Evolutionary conservation across 352 stramenopile genomes (phyloP), one percentile per base, ranked within the genome.

Genomic region (Pilasporangium apinafurcum): DNA sequence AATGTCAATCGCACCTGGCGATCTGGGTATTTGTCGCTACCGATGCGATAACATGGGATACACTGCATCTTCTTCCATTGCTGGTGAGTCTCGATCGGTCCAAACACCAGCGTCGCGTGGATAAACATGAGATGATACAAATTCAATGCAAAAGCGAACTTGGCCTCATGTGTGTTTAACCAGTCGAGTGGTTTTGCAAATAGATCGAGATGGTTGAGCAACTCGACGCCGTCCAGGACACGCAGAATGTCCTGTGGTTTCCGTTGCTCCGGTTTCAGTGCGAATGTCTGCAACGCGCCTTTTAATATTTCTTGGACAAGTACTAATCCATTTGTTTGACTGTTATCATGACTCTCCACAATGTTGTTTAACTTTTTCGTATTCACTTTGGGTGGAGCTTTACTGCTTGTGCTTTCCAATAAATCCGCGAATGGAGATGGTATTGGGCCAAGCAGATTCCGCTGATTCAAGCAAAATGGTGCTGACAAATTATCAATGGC

Each of bases 111-210:
- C 36, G 70, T 79, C 17, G 78, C 64, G 71, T 97, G 87, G 27
- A 96, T 77, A 18, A 88, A 81, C 27, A 97, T 69, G 14, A 76
- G 58, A 50, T 97, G 87, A 51, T 96, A 97, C 5, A 96, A 20
- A 48, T 97, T 96, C 21, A 97, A 44, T 26, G 87, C 89, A 26
- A 97, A 90, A 13, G 71, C 74, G 8, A 91, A 41, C 8, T 70
- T 68, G 35, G 79, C 52, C 27, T 60, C 62, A 26, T 70, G 52
- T 1, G 48, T 56, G 17, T 33, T 12, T 12, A 43, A 55, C 33
- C 22, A 61, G 39, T 2, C 31, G 22, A 8, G 44, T 61, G 40
- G 26, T 59, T 41, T 0, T 31, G n/a, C 3, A 3, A 60, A 38
- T 8, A 79, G 45, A 16, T 69, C 60, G 21, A 84, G 26, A 18